Base-by-base conservation (phyloP, 306 rosid genomes). In the Corylus heterophylla region DNA sequence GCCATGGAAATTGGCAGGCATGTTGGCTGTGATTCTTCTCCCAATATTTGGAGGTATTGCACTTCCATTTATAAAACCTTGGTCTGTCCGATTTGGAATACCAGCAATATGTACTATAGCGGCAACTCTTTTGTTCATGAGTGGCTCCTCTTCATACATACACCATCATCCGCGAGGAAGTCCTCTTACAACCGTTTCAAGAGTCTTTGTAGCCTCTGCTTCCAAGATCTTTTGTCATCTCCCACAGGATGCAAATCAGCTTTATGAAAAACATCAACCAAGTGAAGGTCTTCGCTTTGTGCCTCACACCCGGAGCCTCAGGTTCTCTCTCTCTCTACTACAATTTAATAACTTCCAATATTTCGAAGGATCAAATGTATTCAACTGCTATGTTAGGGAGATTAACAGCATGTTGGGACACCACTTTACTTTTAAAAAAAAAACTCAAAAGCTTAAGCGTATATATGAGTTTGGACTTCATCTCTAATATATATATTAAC, bases 71-170 rank as follows among this genome's bases (percentile, higher is more conserved):
- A 47, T 82, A 17, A 85, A 75, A 50, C 71, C 84, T 10, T 85
- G 88, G 84, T 77, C 80, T 2, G 5, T 82, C 25, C 77, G 74
- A 55, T 85, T 75, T 58, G 88, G 83, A 0, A 71, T 82, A 52
- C 73, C 84, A 4, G 75, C 84, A 0, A 76, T 82, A 14, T 37
- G 16, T 35, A 58, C 67, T 12, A 79, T 73, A 14, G 48, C 76
- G 9, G 77, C 86, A 47, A 76, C 82, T 0, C n/a, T 76, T 58
- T 3, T 82, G 16, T 79, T 79, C 77, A 44, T 79, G 51, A 85
- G 75, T 61, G 82, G 86, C 48, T 64, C 61, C 4, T 44, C 54
- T 35, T 70, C 82, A 1, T 79, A 79, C 42, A 35, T 2, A 4
- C 3, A 44, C 10, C 44, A 11, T 45, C 27, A 0, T 22, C 83